These are phyloP conservation scores for Hypoxylon sp. DNA, from an alignment of 2,329 filamentous ascomycete genomes.

Conservation along the genomic window DNA sequence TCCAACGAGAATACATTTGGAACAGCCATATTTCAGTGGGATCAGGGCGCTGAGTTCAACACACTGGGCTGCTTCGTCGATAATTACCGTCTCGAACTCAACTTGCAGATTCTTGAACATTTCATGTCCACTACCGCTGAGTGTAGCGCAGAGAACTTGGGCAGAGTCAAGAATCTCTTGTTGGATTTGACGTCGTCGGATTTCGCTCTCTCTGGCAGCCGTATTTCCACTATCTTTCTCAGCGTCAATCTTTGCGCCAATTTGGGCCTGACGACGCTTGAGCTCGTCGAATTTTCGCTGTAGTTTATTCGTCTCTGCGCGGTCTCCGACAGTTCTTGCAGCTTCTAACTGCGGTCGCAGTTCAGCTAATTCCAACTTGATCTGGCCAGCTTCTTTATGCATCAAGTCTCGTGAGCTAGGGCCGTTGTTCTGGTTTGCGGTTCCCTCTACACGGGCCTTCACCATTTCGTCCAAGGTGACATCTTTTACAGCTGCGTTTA, in stretches of 20 bases:
- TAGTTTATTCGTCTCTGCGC: constrained; percentile 65
- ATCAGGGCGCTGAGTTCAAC: constrained; percentile 97
- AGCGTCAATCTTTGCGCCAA: constrained; percentile 87
- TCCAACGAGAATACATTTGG: constrained; percentile 96
- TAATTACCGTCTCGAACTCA: constrained; percentile 98
- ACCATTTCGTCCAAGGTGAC: constrained; percentile 96
- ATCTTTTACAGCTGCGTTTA: constrained; percentile 89
- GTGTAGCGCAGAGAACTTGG: constrained; percentile 93
- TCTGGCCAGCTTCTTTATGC: constrained; percentile 73
- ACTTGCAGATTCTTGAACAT: constrained; percentile 96
- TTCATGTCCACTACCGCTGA: constrained; percentile 95
- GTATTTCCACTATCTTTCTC: constrained; percentile 88
- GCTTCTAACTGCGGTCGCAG: constrained; percentile 80
- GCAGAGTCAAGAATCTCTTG: constrained; percentile 92
- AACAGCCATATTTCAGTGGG: constrained; percentile 95
- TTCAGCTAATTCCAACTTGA: constrained; percentile 81
- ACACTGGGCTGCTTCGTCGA: constrained; percentile 97
- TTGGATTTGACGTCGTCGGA: constrained; percentile 85
- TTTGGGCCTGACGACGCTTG: constrained; percentile 79
- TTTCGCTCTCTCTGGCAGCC: constrained; percentile 84
- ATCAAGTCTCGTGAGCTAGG: constrained; percentile 69
- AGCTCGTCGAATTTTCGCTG: constrained; percentile 83
- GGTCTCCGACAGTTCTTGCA: constrained; percentile 68
- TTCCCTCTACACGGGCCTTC: constrained; percentile 75
- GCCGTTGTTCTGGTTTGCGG: constrained; percentile 69